Base-by-base conservation (phyloP, 2,329 filamentous ascomycete genomes). In the Diaporthe longicolla region DNA sequence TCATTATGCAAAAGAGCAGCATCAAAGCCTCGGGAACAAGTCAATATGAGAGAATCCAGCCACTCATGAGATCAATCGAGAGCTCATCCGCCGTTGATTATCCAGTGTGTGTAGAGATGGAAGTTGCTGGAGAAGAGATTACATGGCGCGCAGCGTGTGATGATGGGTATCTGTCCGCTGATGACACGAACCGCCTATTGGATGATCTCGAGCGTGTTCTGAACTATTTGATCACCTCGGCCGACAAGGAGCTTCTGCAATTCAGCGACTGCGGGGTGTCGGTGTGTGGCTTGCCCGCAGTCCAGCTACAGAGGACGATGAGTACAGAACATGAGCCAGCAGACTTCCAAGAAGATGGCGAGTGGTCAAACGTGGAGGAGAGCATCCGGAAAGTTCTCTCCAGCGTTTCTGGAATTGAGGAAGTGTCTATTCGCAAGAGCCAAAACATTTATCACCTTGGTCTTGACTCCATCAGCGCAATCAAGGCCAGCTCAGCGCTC, bases 381-480 rank as follows among this genome's bases (percentile, higher is more conserved):
- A 77, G 74, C 0, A 85, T 93, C 26, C 82, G 89, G 2, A 79
- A 83, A 1, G 84, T 88, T 0, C 81, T 93, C 19, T 84, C 87
- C 0, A 80, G 86, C 40, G 86, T 95, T 0, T 93, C 95, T 0
- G 89, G 88, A 21, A 82, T 93, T 0, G 85, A 91, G 0, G 82
- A 86, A 24, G 79, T 85, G 0, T 85, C 90, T 1, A 93, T 98
- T 69, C 82, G 84, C 3, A 87, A 87, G 72, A 85, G 87, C 0
- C 89, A 91, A 68, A 94, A 89, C 0, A 89, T 98, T 17, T 97
- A 97, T 81, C 92, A 97, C 76, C 87, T 98, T 1, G 95, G 95
- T 0, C 89, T 98, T 1, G 95, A 98, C 81, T 98, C 95, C 0
- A 97, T 98, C 81, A 96, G 93, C 76, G 93, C 95, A 1, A 97